These are phyloP conservation scores for Alternaria arbusti DNA, from an alignment of 2,329 filamentous ascomycete genomes.

Conservation along the genomic window DNA sequence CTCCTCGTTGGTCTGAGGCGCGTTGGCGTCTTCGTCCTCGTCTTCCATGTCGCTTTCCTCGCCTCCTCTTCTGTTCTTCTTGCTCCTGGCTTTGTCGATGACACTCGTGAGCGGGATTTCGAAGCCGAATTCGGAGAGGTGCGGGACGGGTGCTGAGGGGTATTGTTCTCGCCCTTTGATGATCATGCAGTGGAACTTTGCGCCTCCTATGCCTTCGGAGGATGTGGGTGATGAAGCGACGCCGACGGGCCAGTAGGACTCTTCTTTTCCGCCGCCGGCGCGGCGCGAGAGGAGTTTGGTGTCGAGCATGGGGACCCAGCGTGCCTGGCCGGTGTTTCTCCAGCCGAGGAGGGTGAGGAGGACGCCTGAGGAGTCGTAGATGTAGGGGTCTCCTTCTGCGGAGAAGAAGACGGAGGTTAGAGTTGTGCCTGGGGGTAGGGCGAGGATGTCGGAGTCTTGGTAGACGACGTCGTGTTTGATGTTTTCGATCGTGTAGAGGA, in stretches of 20 bases:
- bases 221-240: slow-evolving; percentile 70
- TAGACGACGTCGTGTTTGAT: slow-evolving; percentile 92
- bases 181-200: slow-evolving; percentile 98
- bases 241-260: slow-evolving; percentile 94
- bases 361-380: slow-evolving; percentile 92
- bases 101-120: slow-evolving; percentile 75
- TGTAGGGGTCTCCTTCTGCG: slow-evolving; percentile 90
- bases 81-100: slow-evolving; percentile 41
- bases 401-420: slow-evolving; percentile 90
- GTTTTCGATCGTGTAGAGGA: slow-evolving; percentile 93
- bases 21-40: slow-evolving; percentile 39
- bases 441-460: slow-evolving; percentile 91
- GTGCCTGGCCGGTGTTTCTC: slow-evolving; percentile 82
- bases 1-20: slow-evolving; percentile 29
- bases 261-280: slow-evolving; percentile 82
- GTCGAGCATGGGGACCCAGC: slow-evolving; percentile 91
- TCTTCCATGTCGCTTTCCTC: slow-evolving; percentile 40
- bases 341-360: slow-evolving; percentile 89
- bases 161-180: slow-evolving; percentile 94
- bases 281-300: slow-evolving; percentile 83
- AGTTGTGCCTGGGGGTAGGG: slow-evolving; percentile 75
- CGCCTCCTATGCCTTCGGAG: slow-evolving; percentile 77
- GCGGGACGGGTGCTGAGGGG: slow-evolving; percentile 81
- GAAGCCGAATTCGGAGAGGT: slow-evolving; percentile 94
- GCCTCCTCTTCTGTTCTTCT: slow-evolving; percentile 37